phyloP scores from a whole-genome alignment of 805 yeast genomes.

The Wickerhamiella alocasiicola region DNA sequence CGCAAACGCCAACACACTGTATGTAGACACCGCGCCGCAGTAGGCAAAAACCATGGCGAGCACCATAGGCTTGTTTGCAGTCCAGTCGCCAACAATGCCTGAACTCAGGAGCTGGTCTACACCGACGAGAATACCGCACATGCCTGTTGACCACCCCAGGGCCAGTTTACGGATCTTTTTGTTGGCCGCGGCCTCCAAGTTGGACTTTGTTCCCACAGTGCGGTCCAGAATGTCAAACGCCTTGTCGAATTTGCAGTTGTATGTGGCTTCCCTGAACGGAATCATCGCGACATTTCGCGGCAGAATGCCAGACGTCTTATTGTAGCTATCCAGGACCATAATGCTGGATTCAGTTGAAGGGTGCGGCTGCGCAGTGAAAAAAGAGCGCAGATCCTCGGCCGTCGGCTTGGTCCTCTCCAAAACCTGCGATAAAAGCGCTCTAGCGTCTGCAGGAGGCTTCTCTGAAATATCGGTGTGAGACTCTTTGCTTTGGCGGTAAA shows the following conservation, averaged over 20 bases:
- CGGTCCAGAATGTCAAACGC: constrained; percentile 48
- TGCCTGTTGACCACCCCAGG: constrained; percentile 26
- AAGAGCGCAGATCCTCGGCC: constrained; percentile 18
- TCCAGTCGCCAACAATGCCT: constrained; percentile 32
- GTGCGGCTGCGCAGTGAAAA: constrained; percentile 17
- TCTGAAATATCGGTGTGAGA: constrained; percentile 19
- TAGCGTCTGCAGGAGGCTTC: constrained; percentile 18
- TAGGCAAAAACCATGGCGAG: constrained; percentile 40
- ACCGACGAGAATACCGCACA: constrained; percentile 31
- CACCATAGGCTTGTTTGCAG: constrained; percentile 27
- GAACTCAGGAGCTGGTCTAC: constrained; percentile 37
- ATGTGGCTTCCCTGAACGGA: constrained; percentile 51
- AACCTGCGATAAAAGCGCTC: constrained; percentile 16
- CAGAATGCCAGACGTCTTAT: constrained; percentile 11
- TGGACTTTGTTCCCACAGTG: constrained; percentile 47
- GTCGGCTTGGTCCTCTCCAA: constrained; percentile 15
- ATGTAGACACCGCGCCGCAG: constrained; percentile 35
- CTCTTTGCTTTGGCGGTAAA: constrained; percentile 15
- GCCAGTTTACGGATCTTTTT: constrained; percentile 27
- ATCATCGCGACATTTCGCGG: constrained; percentile 34
- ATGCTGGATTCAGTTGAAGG: constrained; percentile 18
- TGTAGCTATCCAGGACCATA: constrained; percentile 18
- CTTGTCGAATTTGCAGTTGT: constrained; percentile 42
- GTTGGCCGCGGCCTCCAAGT: constrained; percentile 30
- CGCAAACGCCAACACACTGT: constrained; percentile 37